Conservation (phyloP, 2,329 filamentous ascomycete species). For the Claviceps digitariae region DNA sequence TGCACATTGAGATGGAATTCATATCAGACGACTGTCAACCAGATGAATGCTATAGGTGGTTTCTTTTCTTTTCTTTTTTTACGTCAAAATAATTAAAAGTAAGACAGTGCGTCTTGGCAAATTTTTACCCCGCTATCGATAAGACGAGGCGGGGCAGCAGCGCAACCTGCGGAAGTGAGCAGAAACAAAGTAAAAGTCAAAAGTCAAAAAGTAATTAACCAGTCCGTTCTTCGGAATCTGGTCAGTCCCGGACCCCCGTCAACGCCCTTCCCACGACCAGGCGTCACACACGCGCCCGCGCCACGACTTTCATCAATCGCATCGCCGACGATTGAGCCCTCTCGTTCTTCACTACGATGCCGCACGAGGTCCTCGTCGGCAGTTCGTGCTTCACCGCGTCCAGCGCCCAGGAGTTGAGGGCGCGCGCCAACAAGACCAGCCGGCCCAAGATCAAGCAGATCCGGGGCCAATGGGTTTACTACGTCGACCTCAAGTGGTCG, state of each 20-base stretch:
- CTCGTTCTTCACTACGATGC: conserved; percentile 14
- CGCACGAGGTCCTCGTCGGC: conserved; percentile 24
- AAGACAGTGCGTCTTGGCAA: too few relatives aligned
- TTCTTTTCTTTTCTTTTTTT: too few relatives aligned
- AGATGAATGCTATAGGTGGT: too few relatives aligned
- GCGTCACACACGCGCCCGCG: background rate
- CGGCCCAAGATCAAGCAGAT: conserved; percentile 33
- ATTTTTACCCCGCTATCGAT: conserved; percentile 11
- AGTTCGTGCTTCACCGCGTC: conserved; percentile 36
- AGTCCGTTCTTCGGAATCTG: background rate
- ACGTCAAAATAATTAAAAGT: too few relatives aligned
- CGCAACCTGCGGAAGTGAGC: background rate
- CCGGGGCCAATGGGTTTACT: conserved; percentile 49
- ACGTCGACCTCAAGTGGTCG: conserved; percentile 44
- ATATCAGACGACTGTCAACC: too few relatives aligned
- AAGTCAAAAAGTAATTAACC: too few relatives aligned
- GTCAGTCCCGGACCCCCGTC: too few relatives aligned
- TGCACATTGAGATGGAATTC: too few relatives aligned
- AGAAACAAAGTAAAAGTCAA: background rate
- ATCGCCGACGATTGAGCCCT: conserved; percentile 4
- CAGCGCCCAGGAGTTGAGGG: conserved; percentile 29
- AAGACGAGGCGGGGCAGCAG: conserved; percentile 8
- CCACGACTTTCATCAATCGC: background rate
- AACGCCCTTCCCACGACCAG: background rate
- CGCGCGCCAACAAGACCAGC: conserved; percentile 29